These are phyloP conservation scores for Penicillium mononematosum DNA, from an alignment of 495 filamentous ascomycete genomes.

Conservation along the genomic window DNA sequence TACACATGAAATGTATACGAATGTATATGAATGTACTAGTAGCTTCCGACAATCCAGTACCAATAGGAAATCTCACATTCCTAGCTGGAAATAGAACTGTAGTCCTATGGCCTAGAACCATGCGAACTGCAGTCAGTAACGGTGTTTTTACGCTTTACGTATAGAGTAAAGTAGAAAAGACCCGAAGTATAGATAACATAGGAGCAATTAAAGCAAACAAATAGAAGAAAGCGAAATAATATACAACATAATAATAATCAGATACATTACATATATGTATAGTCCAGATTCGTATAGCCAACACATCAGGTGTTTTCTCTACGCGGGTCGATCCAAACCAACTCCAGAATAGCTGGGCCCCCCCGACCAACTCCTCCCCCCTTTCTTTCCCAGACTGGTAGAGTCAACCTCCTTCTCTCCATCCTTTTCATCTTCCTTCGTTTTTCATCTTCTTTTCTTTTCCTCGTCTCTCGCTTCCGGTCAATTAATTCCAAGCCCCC, in stretches of 20 bases:
- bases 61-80: neutral
- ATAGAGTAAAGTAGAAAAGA: neutral
- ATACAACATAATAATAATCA: neutral
- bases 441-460: slow-evolving; percentile 24
- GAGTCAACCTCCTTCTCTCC: slow-evolving; percentile 19
- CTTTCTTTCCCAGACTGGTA: slow-evolving; percentile 37
- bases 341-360: slow-evolving; percentile 24
- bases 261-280: neutral
- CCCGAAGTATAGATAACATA: neutral
- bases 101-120: neutral
- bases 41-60: too few relatives aligned
- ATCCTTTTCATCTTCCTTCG: slow-evolving; percentile 20
- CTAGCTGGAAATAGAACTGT: neutral
- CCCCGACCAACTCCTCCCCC: slow-evolving; percentile 17
- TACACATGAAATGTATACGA: neutral
- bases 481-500: neutral
- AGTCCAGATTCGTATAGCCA: neutral
- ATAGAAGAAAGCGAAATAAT: neutral
- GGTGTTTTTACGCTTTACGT: neutral
- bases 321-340: slow-evolving; percentile 27
- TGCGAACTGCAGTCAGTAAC: slow-evolving; percentile 14
- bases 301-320: slow-evolving; percentile 3
- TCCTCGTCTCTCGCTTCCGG: slow-evolving; percentile 12
- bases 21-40: too few relatives aligned
- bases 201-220: neutral